A percentile compares a stretch with the other conserved stretches of the same genome.
Conservation (phyloP, 2,329 filamentous ascomycete species). For the Stachybotrys chartarum region DNA sequence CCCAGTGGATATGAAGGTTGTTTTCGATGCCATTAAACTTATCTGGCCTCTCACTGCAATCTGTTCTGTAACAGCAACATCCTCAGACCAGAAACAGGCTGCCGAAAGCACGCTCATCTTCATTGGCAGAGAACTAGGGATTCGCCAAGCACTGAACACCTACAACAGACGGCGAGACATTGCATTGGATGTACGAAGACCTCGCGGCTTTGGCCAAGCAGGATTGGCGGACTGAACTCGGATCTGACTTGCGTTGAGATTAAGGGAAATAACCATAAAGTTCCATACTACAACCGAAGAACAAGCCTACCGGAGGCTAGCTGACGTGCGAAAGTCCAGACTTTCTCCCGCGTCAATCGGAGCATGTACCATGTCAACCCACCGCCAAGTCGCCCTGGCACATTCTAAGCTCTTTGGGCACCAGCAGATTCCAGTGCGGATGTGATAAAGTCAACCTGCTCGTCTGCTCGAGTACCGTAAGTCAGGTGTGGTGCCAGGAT, state of each 20-base stretch:
- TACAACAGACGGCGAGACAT: slow-evolving; percentile 6
- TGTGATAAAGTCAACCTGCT: slow-evolving; percentile 21
- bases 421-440: background rate
- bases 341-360: background rate
- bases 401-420: background rate
- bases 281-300: background rate
- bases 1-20: slow-evolving; percentile 15
- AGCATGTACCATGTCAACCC: background rate
- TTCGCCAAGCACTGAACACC: slow-evolving; percentile 26
- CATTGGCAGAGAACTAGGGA: slow-evolving; percentile 27
- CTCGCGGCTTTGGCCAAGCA: slow-evolving; percentile 9
- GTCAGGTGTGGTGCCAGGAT: slow-evolving; percentile 27
- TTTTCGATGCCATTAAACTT: slow-evolving; percentile 29
- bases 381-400: background rate
- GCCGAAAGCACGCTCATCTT: slow-evolving; percentile 20
- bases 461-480: slow-evolving; percentile 24
- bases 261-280: too few species aligned
- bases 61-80: slow-evolving; percentile 18
- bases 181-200: slow-evolving; percentile 19
- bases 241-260: too few species aligned
- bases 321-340: background rate
- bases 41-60: slow-evolving; percentile 29
- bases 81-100: slow-evolving; percentile 15
- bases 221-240: background rate
- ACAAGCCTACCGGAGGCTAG: background rate